Evolutionary conservation across 768 basidiomycete species (phyloP), one percentile per base, ranked within the genome.

Genomic region (Tulasnella sp.): DNA sequence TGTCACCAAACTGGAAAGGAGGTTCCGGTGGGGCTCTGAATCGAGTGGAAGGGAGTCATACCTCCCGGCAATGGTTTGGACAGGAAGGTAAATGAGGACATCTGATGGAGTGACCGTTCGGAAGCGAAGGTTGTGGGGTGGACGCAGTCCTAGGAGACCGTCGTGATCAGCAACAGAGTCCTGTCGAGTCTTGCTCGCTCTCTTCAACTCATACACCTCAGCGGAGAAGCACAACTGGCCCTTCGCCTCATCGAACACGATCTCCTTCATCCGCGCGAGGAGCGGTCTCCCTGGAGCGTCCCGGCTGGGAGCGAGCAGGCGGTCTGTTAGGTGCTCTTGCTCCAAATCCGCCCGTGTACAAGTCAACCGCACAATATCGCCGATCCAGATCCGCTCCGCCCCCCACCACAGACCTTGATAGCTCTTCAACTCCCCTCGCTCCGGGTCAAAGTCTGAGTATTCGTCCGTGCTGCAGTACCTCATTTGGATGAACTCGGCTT

Each of bases 51-150:
- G 44, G 21, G 58, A 51, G 45, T 65, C 61, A 29, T 63, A 63
- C 22, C 65, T 48, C 15, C 64, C 64, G 3, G 59, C 63, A 53
- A 66, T 19, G 27, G 44, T 58, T 21, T 65, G 61, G 22, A 63
- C 1, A 4, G 48, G 45, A 41, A 55, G 3, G 45, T 55, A 52
- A 4, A 61, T 10, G 9, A 51, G 44, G n/a, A 8, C 10, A 2
- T 31, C 49, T 1, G 53, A 27, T 2, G 54, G 12, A 10, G 62
- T 61, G 31, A 63, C 21, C 2, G 19, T 44, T 12, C 49, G 41
- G 42, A 63, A 66, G n/a, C 21, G 22, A 49, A 30, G 59, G 1
- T 64, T 62, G 3, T 30, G 65, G 12, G 65, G 46, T 11, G 9
- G 25, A 1, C 63, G 65, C 2, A 66, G 56, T 48, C 34, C 34